Conservation (phyloP, 495 filamentous ascomycete genomes). For the Penicillium nucicola region DNA sequence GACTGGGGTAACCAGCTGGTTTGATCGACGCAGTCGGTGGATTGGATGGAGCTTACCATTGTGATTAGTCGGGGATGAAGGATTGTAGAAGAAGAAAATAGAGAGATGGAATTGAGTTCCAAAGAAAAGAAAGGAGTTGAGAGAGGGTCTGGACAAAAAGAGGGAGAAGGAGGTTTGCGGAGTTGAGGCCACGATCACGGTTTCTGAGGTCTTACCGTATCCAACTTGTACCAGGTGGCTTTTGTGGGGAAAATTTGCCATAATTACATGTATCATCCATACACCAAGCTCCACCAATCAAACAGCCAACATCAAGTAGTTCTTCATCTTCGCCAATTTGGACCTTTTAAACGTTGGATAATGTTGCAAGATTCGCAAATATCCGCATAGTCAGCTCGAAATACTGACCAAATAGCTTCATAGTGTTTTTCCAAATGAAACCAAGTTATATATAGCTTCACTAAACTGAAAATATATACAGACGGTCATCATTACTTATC, state of each 20-base stretch:
- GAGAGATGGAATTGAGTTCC: conserved; percentile 1
- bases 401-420: no score
- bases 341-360: no score
- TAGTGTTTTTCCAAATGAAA: no score
- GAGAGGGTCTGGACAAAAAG: conserved; percentile 8
- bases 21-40: conserved; percentile 5
- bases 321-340: no score
- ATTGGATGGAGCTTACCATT: conserved; percentile 34
- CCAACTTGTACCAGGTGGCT: background rate
- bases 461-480: no score
- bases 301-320: background rate
- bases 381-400: no score
- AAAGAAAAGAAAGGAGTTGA: conserved; percentile 12
- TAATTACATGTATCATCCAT: conserved; percentile 12
- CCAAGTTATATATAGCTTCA: no score
- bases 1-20: background rate
- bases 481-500: no score
- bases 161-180: conserved; percentile 23
- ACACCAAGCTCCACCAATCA: conserved; percentile 16
- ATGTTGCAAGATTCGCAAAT: no score
- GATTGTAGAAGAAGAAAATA: conserved; percentile 8
- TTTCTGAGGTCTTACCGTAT: conserved; percentile 31
- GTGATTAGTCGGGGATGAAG: conserved; percentile 17
- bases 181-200: conserved; percentile 49
- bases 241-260: background rate